Conservation (phyloP, 768 basidiomycete genomes). For the Lactifluus pinguis region DNA sequence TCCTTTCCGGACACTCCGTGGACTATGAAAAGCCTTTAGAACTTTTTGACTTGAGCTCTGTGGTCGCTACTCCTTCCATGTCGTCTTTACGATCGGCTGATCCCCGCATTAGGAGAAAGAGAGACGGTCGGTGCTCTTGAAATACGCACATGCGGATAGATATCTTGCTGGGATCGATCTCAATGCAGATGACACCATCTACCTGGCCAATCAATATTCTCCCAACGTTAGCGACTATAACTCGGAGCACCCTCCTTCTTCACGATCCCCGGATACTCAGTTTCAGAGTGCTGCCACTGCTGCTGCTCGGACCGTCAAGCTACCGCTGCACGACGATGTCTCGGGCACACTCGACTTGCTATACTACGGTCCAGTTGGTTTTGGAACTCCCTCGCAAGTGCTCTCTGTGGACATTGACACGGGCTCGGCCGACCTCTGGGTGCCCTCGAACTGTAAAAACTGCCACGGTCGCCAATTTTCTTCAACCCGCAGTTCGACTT, state of each 20-base stretch:
- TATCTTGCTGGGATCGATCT: slow-evolving; percentile 27
- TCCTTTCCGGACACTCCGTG: neutral
- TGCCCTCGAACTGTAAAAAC: slow-evolving; percentile 31
- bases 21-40: neutral
- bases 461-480: slow-evolving; percentile 36
- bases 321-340: slow-evolving; percentile 33
- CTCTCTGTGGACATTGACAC: slow-evolving; percentile 59
- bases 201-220: slow-evolving; percentile 20
- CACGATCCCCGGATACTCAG: neutral
- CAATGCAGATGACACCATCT: slow-evolving; percentile 24
- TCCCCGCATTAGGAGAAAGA: slow-evolving; percentile 22
- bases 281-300: neutral
- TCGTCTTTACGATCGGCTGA: neutral
- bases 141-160: slow-evolving; percentile 25
- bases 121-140: slow-evolving; percentile 21
- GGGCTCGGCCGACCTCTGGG: slow-evolving; percentile 61
- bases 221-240: slow-evolving; percentile 16
- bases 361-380: slow-evolving; percentile 39
- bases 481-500: slow-evolving; percentile 35
- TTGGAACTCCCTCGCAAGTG: slow-evolving; percentile 48
- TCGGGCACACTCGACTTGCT: slow-evolving; percentile 33
- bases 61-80: slow-evolving; percentile 15
- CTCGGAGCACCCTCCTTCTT: neutral
- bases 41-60: slow-evolving; percentile 22
- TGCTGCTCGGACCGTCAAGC: neutral